These are phyloP conservation scores for Moesziomyces globuligerus DNA, from an alignment of 1,284 basidiomycete species.

Conservation along the genomic window DNA sequence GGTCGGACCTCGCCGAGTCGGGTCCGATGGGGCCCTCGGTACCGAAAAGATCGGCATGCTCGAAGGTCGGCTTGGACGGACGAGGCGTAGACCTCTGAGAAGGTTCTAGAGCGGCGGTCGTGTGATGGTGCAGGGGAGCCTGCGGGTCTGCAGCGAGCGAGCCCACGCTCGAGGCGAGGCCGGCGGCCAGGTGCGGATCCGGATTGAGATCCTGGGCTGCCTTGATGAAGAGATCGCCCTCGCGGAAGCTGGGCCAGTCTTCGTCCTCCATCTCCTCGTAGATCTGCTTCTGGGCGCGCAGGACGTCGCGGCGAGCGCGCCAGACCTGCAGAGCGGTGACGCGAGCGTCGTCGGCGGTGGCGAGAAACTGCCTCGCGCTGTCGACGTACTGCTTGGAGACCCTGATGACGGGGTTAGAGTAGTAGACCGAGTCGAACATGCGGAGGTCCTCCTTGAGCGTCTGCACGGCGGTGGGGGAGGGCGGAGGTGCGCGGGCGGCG, in stretches of 20 bases:
- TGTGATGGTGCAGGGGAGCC: background rate
- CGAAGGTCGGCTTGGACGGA: constrained; percentile 12
- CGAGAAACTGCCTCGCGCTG: constrained; percentile 76
- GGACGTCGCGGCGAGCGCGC: constrained; percentile 75
- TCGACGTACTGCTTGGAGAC: constrained; percentile 78
- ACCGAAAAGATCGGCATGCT: constrained; percentile 43
- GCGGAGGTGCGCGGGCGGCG: constrained; percentile 18
- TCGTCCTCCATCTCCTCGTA: constrained; percentile 85
- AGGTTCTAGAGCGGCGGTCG: constrained; percentile 6
- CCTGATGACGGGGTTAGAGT: constrained; percentile 73
- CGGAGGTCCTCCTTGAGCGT: constrained; percentile 81
- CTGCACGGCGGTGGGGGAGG: constrained; percentile 69
- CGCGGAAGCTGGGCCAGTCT: constrained; percentile 86
- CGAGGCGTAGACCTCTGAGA: constrained; percentile 15
- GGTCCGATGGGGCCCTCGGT: constrained; percentile 30
- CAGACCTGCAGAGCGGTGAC: constrained; percentile 35
- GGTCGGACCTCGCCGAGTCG: constrained; percentile 21
- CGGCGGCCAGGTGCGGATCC: constrained; percentile 67
- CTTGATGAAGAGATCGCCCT: constrained; percentile 88
- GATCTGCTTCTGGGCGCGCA: constrained; percentile 84
- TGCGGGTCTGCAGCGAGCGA: constrained; percentile 24
- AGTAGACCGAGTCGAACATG: constrained; percentile 87
- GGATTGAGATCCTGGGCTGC: constrained; percentile 78
- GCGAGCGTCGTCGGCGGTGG: constrained; percentile 48
- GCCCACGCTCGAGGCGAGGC: constrained; percentile 42